These are phyloP conservation scores for Penicillium coffeae DNA, from an alignment of 495 filamentous ascomycete species.

Conservation along the genomic window DNA sequence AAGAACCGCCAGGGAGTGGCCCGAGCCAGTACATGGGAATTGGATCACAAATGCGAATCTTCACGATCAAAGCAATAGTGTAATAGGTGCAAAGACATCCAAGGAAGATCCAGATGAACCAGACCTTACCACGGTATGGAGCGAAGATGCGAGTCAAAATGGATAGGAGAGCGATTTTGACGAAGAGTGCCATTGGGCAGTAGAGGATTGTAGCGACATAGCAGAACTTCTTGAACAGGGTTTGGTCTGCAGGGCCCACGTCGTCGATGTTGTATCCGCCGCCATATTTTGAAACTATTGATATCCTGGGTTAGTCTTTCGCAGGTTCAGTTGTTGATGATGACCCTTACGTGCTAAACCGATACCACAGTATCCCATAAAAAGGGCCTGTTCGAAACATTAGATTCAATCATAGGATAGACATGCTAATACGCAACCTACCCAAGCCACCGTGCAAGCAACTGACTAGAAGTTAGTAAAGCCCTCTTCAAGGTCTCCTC, in stretches of 20 bases:
- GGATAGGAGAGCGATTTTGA: constrained; percentile 45
- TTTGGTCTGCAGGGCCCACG: constrained; percentile 13
- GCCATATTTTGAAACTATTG: constrained; percentile 33
- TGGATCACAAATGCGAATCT: constrained; percentile 23
- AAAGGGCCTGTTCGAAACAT: constrained; percentile 19
- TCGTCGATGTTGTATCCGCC: constrained; percentile 33
- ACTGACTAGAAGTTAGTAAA: constrained; percentile 21
- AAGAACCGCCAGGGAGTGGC: constrained; percentile 10
- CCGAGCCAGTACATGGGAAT: constrained; percentile 23
- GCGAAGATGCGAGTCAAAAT: constrained; percentile 47
- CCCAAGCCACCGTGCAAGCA: constrained; percentile 33
- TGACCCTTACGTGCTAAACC: constrained; percentile 30
- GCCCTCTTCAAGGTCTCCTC: neutral
- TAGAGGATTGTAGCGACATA: constrained; percentile 44
- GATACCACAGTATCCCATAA: constrained; percentile 38
- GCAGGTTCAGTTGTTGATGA: neutral
- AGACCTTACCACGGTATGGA: constrained; percentile 35
- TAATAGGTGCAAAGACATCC: constrained; percentile 41
- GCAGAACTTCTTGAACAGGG: constrained; percentile 36
- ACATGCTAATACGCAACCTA: constrained; percentile 12
- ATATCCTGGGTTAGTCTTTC: neutral
- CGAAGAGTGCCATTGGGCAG: constrained; percentile 45
- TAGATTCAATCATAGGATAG: neutral
- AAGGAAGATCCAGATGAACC: constrained; percentile 43
- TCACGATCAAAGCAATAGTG: constrained; percentile 20